Evolutionary conservation across 2,329 filamentous ascomycete genomes (phyloP), one percentile per base, ranked within the genome.

Genomic region (Triangularia verruculosa): DNA sequence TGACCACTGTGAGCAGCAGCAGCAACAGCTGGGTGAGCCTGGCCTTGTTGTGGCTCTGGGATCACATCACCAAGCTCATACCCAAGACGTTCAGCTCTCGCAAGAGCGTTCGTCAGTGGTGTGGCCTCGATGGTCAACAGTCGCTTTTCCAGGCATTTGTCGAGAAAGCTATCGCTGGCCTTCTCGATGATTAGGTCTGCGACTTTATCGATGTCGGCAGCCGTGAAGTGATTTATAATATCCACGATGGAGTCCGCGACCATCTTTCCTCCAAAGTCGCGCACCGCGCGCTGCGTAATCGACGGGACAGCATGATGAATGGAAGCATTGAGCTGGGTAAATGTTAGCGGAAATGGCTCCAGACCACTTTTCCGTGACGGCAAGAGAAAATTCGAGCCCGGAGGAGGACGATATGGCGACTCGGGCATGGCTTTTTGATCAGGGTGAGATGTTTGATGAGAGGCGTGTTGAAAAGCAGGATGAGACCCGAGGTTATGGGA

Each of bases 61-160:
- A 84, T 74, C 2, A 83, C 75, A 61, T 86, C 84, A 30, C 75
- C 73, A 0, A 76, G 74, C 57, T 85, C 80, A 61, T 86, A 87
- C 1, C 85, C 85, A 0, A 87, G 78, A 2, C 85, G 82, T 68
- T 85, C 82, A 1, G 84, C 83, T 34, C 80, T 77, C 1, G 84
- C 84, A 20, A 87, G 77, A 13, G 83, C 82, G 63, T 86, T 86
- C 60, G 87, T 81, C 2, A 87, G 77, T 13, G 80, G 78, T 25
- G 82, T 79, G 0, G 83, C 83, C 9, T 79, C 78, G 59, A 87
- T 86, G 1, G 82, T 84, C 54, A 78, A 76, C 3, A 87, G 75
- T 0, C 84, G 81, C 61, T 73, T 76, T 17, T 81, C 79, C n/a
- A 87, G 70, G 3, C 79, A 82, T 61, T 76, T 78, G 69, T 86